Conservation (phyloP, 2,329 filamentous ascomycete species). For the Aspergillus sp. region DNA sequence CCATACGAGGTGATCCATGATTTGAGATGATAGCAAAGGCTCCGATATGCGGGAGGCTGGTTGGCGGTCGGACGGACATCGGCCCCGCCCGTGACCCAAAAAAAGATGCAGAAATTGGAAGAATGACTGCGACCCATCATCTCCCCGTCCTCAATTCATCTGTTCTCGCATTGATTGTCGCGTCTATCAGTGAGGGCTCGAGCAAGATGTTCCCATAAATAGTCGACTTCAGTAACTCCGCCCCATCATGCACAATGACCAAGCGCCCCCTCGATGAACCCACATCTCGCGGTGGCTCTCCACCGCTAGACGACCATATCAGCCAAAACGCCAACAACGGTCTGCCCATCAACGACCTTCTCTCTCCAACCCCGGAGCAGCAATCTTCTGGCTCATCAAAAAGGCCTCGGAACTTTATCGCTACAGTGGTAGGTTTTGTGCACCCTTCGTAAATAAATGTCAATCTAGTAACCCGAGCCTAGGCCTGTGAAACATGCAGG, state of each 20-base stretch:
- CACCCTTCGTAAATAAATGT: neutral
- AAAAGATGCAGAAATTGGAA: conserved; percentile 4
- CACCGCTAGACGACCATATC: conserved; percentile 28
- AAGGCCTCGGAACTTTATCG: conserved; percentile 46
- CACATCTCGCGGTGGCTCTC: conserved; percentile 30
- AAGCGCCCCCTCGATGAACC: conserved; percentile 42
- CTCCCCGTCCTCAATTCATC: neutral
- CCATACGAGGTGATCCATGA: no score
- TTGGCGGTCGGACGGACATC: conserved; percentile 15
- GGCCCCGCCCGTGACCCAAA: conserved; percentile 14
- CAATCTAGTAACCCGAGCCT: conserved; percentile 7
- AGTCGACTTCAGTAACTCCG: neutral
- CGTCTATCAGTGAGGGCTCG: neutral
- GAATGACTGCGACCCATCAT: neutral
- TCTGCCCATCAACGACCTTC: conserved; percentile 39
- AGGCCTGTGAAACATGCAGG: conserved; percentile 60
- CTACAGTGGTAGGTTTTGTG: conserved; percentile 38
- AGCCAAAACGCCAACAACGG: conserved; percentile 30
- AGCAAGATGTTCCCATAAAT: conserved; percentile 3
- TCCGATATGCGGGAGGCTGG: neutral
- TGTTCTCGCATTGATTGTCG: neutral
- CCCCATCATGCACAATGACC: conserved; percentile 41
- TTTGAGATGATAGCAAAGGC: no score
- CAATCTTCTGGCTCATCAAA: conserved; percentile 33
- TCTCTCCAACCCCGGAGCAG: conserved; percentile 40